phyloP scores from a whole-genome alignment of 345 rosid species.

The Jatropha curcas region DNA sequence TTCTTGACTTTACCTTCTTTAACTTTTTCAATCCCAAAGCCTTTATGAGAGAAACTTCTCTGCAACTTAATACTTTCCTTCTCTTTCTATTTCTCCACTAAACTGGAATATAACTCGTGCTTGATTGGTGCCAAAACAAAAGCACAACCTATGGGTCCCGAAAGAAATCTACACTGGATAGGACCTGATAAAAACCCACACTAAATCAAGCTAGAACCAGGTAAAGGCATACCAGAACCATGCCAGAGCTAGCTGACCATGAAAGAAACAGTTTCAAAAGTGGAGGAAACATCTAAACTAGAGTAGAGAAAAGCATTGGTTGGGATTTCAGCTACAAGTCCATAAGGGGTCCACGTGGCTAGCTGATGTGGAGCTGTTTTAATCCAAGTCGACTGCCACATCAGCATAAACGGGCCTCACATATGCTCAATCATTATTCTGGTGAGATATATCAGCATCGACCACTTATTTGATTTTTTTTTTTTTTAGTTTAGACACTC shows the following conservation, averaged over 20 bases:
- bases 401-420: too few species aligned
- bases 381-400: too few species aligned
- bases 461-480: too few species aligned
- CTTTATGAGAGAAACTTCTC: constrained; percentile 68
- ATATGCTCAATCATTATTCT: too few species aligned
- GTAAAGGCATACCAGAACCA: not conserved
- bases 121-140: constrained; percentile 18
- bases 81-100: constrained; percentile 45
- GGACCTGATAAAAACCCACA: constrained; percentile 90
- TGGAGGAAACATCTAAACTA: constrained; percentile 62
- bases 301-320: constrained; percentile 56
- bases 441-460: too few species aligned
- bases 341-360: too few species aligned
- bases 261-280: constrained; percentile 85
- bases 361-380: too few species aligned
- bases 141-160: constrained; percentile 49
- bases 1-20: constrained; percentile 16
- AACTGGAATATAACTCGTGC: constrained; percentile 35
- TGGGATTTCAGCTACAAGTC: too few species aligned
- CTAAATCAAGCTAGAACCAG: constrained; percentile 79
- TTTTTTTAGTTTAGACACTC: too few species aligned
- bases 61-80: constrained; percentile 45
- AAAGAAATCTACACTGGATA: constrained; percentile 53
- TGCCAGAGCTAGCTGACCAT: constrained; percentile 25
- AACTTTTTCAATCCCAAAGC: constrained; percentile 34